These are phyloP conservation scores for Auricularia sp. DNA, from an alignment of 768 basidiomycete species.

Conservation along the genomic window DNA sequence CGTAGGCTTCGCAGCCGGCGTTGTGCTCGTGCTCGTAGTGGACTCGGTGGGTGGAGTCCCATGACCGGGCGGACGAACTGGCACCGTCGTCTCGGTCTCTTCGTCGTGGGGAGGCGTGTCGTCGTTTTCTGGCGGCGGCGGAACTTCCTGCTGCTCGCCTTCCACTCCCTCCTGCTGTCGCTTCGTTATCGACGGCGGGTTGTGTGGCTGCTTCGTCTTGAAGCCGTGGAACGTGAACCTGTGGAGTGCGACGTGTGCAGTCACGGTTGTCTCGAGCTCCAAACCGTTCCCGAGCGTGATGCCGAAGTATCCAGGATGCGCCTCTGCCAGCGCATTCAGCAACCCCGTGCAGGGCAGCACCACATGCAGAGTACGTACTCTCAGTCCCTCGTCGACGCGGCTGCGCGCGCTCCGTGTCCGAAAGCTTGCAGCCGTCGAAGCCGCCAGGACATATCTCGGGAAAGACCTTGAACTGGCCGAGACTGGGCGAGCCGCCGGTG, in stretches of 20 bases:
- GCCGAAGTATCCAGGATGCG: slow-evolving; percentile 5
- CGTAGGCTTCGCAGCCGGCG: background rate
- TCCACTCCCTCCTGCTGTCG: background rate
- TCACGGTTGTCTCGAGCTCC: slow-evolving; percentile 11
- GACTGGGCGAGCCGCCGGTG: background rate
- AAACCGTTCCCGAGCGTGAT: slow-evolving; percentile 9
- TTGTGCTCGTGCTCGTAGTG: background rate
- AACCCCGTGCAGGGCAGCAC: background rate
- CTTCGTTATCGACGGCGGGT: background rate
- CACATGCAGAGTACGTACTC: background rate
- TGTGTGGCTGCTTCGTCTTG: background rate
- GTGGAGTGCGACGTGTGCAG: slow-evolving; percentile 11
- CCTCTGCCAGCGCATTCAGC: background rate
- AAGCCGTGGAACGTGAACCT: slow-evolving; percentile 8
- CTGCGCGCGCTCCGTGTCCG: background rate
- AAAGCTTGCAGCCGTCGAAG: background rate
- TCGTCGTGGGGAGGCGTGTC: too few relatives aligned
- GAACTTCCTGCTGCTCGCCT: background rate
- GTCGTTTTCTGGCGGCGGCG: too few relatives aligned
- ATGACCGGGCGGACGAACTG: too few relatives aligned
- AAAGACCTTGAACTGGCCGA: slow-evolving; percentile 4
- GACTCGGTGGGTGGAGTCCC: background rate
- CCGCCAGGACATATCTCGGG: slow-evolving; percentile 3
- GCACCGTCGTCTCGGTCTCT: too few relatives aligned
- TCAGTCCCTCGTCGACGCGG: background rate